These are phyloP conservation scores for Capronia americana DNA, from an alignment of 2,329 filamentous ascomycete genomes.

Conservation along the genomic window DNA sequence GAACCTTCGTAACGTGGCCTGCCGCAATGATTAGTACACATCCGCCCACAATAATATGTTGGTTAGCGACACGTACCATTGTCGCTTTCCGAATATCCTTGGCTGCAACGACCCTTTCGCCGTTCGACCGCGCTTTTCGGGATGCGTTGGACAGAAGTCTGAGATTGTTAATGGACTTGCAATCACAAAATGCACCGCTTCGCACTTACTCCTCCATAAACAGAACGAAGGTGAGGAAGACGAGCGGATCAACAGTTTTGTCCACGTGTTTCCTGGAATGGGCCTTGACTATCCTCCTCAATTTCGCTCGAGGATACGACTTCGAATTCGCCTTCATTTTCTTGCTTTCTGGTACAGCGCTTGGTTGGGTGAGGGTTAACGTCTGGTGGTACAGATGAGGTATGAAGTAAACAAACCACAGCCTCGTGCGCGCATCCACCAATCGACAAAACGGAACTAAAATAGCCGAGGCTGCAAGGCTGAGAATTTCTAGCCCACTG, in stretches of 20 bases:
- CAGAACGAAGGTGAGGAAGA: constrained; percentile 82
- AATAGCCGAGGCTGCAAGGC: constrained; percentile 15
- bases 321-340: constrained; percentile 74
- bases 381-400: background rate
- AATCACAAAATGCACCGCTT: background rate
- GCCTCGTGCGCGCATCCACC: background rate
- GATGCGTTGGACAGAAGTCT: constrained; percentile 81
- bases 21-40: background rate
- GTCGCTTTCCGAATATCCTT: constrained; percentile 79
- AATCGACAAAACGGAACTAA: background rate
- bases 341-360: background rate
- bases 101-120: constrained; percentile 75
- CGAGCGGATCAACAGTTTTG: constrained; percentile 85
- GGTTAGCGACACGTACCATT: constrained; percentile 59
- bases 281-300: constrained; percentile 90
- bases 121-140: constrained; percentile 75
- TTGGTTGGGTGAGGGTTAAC: background rate
- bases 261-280: constrained; percentile 80
- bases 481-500: background rate
- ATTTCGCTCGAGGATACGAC: constrained; percentile 79
- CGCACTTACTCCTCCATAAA: constrained; percentile 71
- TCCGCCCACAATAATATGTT: background rate
- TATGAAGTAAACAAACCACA: constrained; percentile 12
- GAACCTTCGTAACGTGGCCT: constrained; percentile 35
- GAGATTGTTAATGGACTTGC: constrained; percentile 13